Percentiles rank a stretch among this genome's conserved stretches.
Conservation (phyloP, 1,284 basidiomycete genomes). For the Agroathelia rolfsii region DNA sequence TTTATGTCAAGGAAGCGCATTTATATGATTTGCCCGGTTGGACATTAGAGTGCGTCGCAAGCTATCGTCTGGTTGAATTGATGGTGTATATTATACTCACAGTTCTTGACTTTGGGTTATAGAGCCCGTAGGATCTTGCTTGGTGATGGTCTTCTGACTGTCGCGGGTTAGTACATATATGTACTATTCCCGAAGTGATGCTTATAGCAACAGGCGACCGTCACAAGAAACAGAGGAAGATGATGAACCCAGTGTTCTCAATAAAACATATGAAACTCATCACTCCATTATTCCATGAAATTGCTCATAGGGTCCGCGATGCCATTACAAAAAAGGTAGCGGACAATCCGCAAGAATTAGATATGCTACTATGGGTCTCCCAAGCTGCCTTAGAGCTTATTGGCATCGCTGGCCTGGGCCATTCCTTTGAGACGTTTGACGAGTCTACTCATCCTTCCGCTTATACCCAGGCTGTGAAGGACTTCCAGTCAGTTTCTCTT, state of each 20-base stretch:
- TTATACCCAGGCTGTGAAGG: constrained; percentile 36
- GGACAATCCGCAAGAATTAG: constrained; percentile 21
- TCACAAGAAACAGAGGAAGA: constrained; percentile 33
- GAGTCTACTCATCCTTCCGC: constrained; percentile 28
- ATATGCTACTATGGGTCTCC: constrained; percentile 26
- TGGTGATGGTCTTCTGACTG: constrained; percentile 26
- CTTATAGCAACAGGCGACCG: constrained; percentile 22
- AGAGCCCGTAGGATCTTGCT: constrained; percentile 24
- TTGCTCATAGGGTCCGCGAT: constrained; percentile 25
- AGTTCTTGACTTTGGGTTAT: too few relatives aligned
- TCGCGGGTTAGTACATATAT: constrained; percentile 22
- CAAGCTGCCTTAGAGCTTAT: constrained; percentile 32
- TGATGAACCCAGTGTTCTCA: constrained; percentile 40
- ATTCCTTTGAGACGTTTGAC: constrained; percentile 26
- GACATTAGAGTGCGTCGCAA: constrained; percentile 34
- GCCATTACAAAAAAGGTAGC: constrained; percentile 11
- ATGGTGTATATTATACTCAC: background rate
- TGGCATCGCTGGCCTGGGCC: constrained; percentile 29
- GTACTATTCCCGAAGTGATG: background rate
- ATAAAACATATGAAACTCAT: constrained; percentile 32
- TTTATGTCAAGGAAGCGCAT: constrained; percentile 37
- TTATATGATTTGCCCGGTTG: constrained; percentile 40
- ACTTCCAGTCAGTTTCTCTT: constrained; percentile 30
- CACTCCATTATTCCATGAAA: constrained; percentile 27
- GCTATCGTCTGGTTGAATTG: too few relatives aligned